Evolutionary conservation across 805 yeast genomes (phyloP).

Genomic region (Lipomyces kockii): DNA sequence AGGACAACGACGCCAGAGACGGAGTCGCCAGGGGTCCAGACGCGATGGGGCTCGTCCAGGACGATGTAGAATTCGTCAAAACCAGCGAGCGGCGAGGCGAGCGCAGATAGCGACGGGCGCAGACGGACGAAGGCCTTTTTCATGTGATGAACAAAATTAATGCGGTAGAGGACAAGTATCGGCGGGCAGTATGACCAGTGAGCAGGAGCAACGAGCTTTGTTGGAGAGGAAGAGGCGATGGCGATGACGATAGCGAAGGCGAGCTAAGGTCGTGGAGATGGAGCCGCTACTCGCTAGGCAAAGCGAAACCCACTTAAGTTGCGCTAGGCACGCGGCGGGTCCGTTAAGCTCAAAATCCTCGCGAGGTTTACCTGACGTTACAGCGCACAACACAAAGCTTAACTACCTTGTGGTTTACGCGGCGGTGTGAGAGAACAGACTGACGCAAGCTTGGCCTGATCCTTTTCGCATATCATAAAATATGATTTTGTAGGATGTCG

Average conservation of each 20-base stretch:
- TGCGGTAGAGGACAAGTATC: too few species aligned
- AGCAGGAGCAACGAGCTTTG: neutral
- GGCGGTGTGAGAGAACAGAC: too few species aligned
- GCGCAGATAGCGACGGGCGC: constrained; percentile 30
- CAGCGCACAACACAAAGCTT: neutral
- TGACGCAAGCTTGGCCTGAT: too few species aligned
- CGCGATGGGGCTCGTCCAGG: constrained; percentile 73
- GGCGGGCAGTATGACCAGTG: neutral
- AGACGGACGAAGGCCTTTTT: constrained; percentile 36
- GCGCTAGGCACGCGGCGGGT: neutral
- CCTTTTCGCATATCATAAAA: too few species aligned
- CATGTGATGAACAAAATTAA: constrained; percentile 12
- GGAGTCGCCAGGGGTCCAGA: constrained; percentile 80
- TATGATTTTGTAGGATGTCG: too few species aligned
- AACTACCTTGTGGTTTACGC: neutral
- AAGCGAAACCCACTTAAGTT: neutral
- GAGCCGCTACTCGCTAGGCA: neutral
- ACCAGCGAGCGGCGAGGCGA: constrained; percentile 26
- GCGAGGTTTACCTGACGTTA: too few species aligned
- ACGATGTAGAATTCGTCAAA: constrained; percentile 65
- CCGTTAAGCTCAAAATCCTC: neutral
- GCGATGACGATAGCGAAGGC: neutral
- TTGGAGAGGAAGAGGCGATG: neutral
- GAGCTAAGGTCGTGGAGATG: neutral
- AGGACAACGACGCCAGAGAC: constrained; percentile 49